Evolutionary conservation across 768 basidiomycete genomes (phyloP).

Genomic region (Glaciozyma martinii): DNA sequence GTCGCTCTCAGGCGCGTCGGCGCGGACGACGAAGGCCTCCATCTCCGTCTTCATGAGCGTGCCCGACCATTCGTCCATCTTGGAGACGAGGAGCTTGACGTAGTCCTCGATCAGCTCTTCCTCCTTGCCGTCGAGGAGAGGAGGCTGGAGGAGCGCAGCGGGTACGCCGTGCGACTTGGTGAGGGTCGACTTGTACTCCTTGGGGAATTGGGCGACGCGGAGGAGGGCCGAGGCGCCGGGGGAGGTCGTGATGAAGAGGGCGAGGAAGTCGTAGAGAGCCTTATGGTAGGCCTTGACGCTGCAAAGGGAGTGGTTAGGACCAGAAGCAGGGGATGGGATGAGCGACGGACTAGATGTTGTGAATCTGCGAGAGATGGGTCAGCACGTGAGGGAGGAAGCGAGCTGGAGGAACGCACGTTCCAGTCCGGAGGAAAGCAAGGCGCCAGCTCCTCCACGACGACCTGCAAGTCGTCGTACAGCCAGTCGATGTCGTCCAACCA

Average conservation of each 20-base stretch:
- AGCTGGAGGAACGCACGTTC: conserved; percentile 69
- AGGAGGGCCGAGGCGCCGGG: conserved; percentile 84
- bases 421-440: conserved; percentile 88
- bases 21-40: conserved; percentile 69
- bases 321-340: background rate
- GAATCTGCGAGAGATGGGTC: conserved; percentile 10
- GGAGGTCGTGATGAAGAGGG: conserved; percentile 58
- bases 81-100: conserved; percentile 79
- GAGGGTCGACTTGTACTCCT: conserved; percentile 91
- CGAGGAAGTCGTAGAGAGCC: conserved; percentile 63
- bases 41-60: conserved; percentile 90
- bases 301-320: background rate
- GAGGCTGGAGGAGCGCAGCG: conserved; percentile 70
- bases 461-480: conserved; percentile 90
- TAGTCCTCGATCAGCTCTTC: conserved; percentile 91
- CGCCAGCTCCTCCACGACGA: conserved; percentile 80
- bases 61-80: conserved; percentile 91
- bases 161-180: conserved; percentile 74
- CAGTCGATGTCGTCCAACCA: conserved; percentile 72
- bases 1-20: conserved; percentile 79
- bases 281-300: conserved; percentile 79
- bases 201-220: conserved; percentile 82
- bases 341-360: conserved; percentile 22
- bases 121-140: conserved; percentile 89
- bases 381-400: background rate